phyloP scores from a whole-genome alignment of 257 asterid species.

The Solanum infundibuliforme region DNA sequence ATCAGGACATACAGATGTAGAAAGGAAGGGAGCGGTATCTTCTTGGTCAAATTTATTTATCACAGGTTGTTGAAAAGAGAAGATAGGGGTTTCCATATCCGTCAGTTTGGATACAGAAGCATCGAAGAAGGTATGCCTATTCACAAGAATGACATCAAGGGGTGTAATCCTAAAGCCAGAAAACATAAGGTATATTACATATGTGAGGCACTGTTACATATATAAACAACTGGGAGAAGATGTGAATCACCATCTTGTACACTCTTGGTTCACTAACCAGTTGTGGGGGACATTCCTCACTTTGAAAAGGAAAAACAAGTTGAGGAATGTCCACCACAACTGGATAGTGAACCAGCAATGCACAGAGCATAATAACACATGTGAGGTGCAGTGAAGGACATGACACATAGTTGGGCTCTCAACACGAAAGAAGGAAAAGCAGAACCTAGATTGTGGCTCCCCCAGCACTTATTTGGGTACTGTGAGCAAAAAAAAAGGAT shows the following conservation, averaged over 20 bases:
- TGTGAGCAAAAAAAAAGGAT: too few species aligned
- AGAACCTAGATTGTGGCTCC: too few species aligned
- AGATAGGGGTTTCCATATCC: background rate
- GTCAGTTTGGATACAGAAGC: background rate
- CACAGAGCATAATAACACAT: too few species aligned
- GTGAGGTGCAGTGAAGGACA: too few species aligned
- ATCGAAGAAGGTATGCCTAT: background rate
- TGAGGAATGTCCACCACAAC: background rate
- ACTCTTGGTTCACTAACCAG: background rate
- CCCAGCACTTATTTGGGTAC: too few species aligned
- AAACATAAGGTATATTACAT: background rate
- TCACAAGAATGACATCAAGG: background rate
- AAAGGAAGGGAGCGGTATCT: background rate
- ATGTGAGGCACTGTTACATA: background rate
- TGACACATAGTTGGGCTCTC: too few species aligned
- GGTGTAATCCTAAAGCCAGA: background rate
- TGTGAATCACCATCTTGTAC: background rate
- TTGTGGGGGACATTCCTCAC: background rate
- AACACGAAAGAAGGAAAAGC: too few species aligned
- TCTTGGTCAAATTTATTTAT: background rate
- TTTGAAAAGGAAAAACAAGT: background rate
- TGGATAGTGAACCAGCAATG: background rate
- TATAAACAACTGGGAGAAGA: background rate
- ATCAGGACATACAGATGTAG: background rate
- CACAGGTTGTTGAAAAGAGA: background rate